These are phyloP conservation scores for Setaria italica DNA, from an alignment of 202 grass and related monocot genomes.

Conservation along the genomic window DNA sequence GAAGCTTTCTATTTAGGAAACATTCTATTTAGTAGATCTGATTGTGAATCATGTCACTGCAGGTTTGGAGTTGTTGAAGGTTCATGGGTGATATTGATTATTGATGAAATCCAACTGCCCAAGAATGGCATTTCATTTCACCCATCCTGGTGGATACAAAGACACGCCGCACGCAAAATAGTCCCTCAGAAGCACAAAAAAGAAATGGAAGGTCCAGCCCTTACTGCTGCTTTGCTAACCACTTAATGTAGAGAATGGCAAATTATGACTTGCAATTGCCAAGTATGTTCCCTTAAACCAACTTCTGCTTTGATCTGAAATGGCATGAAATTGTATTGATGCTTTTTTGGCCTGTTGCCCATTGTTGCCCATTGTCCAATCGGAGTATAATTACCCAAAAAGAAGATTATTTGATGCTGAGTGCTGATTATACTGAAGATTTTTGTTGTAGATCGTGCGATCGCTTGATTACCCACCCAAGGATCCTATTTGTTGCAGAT, in stretches of 20 bases:
- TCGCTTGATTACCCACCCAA: not conserved
- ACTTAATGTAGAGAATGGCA: not conserved
- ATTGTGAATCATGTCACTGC: conserved; percentile 30
- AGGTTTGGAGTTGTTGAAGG: conserved; percentile 73
- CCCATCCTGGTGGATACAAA: conserved; percentile 84
- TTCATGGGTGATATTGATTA: conserved; percentile 76
- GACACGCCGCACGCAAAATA: conserved; percentile 59
- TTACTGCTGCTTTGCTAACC: conserved; percentile 23
- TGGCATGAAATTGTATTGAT: conserved; percentile 9
- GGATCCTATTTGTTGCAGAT: not conserved
- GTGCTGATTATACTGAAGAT: not conserved
- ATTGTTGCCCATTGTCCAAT: not conserved
- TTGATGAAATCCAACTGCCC: conserved; percentile 80
- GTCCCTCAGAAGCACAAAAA: conserved; percentile 79
- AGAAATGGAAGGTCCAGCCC: conserved; percentile 82
- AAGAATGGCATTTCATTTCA: conserved; percentile 51
- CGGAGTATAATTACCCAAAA: not conserved
- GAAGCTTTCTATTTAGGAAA: not conserved
- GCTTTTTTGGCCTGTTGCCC: not conserved
- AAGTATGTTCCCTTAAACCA: conserved; percentile 4
- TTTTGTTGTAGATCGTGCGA: not conserved
- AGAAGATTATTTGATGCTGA: not conserved
- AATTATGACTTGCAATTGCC: not conserved
- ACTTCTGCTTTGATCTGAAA: conserved; percentile 1
- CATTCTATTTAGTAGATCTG: conserved; percentile 22